A percentile compares a stretch with the other conserved stretches of the same genome.
Conservation (phyloP, 345 rosid species). For the Lepidium didymum region DNA sequence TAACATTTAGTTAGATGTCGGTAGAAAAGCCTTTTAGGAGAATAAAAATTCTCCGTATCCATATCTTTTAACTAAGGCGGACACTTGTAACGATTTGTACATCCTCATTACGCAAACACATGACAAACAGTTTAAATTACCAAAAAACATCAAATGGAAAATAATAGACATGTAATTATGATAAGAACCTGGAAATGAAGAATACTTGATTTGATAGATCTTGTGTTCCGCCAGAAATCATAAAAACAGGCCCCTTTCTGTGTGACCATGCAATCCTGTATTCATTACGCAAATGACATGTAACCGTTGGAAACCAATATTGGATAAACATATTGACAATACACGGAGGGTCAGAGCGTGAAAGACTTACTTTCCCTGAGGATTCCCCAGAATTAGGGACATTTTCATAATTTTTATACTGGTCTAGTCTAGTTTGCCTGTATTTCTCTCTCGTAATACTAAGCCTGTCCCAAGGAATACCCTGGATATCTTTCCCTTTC, state of each 20-base stretch:
- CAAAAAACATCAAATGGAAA: neutral
- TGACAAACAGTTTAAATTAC: neutral
- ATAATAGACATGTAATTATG: neutral
- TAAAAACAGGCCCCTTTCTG: conserved; percentile 46
- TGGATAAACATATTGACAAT: neutral
- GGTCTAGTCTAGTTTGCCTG: conserved; percentile 69
- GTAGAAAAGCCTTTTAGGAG: neutral
- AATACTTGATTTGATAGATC: conserved; percentile 71
- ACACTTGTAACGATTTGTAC: neutral
- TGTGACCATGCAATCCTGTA: conserved; percentile 51
- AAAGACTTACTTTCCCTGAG: conserved; percentile 46
- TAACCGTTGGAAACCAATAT: neutral
- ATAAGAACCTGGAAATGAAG: conserved; percentile 62
- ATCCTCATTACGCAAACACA: neutral
- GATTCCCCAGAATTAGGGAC: conserved; percentile 56
- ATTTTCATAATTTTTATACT: conserved; percentile 82
- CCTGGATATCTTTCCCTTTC: conserved; percentile 73
- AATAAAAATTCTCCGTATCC: neutral
- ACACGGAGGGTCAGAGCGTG: neutral
- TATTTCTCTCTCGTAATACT: conserved; percentile 66
- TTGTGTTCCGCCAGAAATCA: conserved; percentile 59
- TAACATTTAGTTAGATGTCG: neutral
- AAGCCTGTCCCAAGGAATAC: conserved; percentile 85
- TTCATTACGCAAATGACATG: neutral
- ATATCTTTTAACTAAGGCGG: neutral